Base-by-base conservation (phyloP, 31 red algal genomes). In the Endocladia muricata region DNA sequence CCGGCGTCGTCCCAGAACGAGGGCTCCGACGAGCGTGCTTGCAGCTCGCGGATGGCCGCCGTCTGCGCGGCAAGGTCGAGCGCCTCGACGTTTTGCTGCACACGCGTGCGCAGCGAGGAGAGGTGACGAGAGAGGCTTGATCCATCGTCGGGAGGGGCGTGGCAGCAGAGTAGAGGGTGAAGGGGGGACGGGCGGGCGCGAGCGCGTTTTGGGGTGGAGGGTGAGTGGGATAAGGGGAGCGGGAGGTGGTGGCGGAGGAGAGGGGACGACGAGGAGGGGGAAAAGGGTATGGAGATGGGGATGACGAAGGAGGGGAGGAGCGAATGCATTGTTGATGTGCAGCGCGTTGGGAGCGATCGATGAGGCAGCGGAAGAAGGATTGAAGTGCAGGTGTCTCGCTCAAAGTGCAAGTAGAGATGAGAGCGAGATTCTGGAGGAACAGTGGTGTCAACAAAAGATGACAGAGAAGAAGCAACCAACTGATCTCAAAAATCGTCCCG, bases 1-100 rank as follows among this genome's bases (percentile, higher is more conserved):
- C 19, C 43, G 8, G 77, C 41, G 68, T 94, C 55, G 58, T 88
- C 79, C 91, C 91, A 94, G 37, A 94, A 94, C 11, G 30, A 44
- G 19, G 72, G 33, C 41, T 29, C 64, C 28, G 68, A 31, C 1
- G 76, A 82, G 15, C 54, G 64, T 1, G 75, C 68, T 42, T 93
- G 76, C 21, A 85, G 37, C 41, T 85, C 70, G 3, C 68, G 74
- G 23, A 70, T 41, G 41, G 58, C 67, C 6, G 90, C 90, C 13
- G 21, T 13, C 42, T 75, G 90, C 13, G 19, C 23, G 13, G 40
- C 67, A 21, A 86, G 17, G 40, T 93, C 77, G 8, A 61, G 48
- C 7, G 68, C 68, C 2, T 22, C 39, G 35, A 36, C 55, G 41
- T 81, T 86, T 8, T 65, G 42, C 17, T 39, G 32, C 21, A 85